phyloP scores from a whole-genome alignment of 257 asterid species.

The Fraxinus quadrangulata region DNA sequence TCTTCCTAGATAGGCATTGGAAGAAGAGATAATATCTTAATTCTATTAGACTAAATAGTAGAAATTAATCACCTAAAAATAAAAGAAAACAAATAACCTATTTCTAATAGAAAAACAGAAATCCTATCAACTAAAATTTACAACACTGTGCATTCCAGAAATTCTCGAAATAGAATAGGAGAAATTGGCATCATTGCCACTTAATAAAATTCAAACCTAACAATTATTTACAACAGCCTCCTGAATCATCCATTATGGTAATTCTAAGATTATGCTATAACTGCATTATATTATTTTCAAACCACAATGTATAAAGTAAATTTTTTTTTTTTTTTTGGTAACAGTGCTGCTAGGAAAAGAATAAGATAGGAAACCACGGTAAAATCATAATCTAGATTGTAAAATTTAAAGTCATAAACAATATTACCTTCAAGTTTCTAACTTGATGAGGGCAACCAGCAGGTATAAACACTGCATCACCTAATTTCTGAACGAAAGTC shows the following conservation, averaged over 20 bases:
- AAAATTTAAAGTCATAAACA: background rate
- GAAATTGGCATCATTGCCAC: background rate
- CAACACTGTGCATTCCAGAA: background rate
- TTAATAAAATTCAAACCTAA: background rate
- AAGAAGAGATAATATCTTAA: too few relatives aligned
- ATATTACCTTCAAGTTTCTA: conserved; percentile 74
- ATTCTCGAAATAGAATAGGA: background rate
- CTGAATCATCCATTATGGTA: background rate
- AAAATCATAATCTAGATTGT: background rate
- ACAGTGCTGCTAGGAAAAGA: background rate
- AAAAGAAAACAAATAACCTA: too few relatives aligned
- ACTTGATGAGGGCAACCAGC: conserved; percentile 98
- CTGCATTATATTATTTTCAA: background rate
- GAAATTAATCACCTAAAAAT: too few relatives aligned
- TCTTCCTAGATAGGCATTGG: too few relatives aligned
- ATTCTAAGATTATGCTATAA: background rate
- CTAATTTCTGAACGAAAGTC: conserved; percentile 80
- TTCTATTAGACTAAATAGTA: too few relatives aligned
- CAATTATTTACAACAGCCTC: background rate
- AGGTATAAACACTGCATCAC: conserved; percentile 89
- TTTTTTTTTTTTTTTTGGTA: too few relatives aligned
- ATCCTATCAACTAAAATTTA: too few relatives aligned
- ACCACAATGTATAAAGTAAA: background rate
- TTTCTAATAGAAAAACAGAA: too few relatives aligned
- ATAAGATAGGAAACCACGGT: background rate